These are phyloP conservation scores for Lactifluus volemus DNA, from an alignment of 768 basidiomycete species.

Conservation along the genomic window DNA sequence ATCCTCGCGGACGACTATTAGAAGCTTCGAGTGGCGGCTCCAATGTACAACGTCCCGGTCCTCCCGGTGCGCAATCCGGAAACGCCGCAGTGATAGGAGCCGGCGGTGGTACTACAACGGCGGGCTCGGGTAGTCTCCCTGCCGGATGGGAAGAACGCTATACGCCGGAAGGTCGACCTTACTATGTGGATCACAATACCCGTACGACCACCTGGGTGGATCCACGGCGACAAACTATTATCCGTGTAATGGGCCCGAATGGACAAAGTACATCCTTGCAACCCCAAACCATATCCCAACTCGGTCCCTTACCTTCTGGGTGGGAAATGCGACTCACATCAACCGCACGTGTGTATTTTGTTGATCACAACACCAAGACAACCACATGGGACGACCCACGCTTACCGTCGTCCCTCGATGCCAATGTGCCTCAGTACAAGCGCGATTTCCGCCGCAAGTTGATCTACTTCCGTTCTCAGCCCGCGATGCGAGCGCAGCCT, in stretches of 20 bases:
- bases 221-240: conserved; percentile 91
- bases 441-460: conserved; percentile 98
- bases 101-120: conserved; percentile 45
- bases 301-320: conserved; percentile 93
- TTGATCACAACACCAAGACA: conserved; percentile 99
- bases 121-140: conserved; percentile 81
- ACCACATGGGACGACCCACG: conserved; percentile 99
- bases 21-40: conserved; percentile 45
- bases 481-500: conserved; percentile 94
- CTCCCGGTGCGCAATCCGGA: conserved; percentile 24
- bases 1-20: conserved; percentile 79
- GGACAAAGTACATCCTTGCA: conserved; percentile 84
- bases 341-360: conserved; percentile 97
- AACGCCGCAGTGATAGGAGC: conserved; percentile 39
- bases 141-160: conserved; percentile 99
- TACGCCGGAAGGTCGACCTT: conserved; percentile 96
- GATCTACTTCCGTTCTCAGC: conserved; percentile 98
- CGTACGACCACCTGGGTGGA: conserved; percentile 99
- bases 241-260: conserved; percentile 92
- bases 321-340: conserved; percentile 99
- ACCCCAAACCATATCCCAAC: conserved; percentile 92
- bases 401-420: conserved; percentile 86
- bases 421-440: conserved; percentile 99
- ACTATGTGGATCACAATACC: conserved; percentile 99
- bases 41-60: conserved; percentile 20